phyloP scores from a whole-genome alignment of 768 basidiomycete genomes.

The Hypsizygus marmoreus region DNA sequence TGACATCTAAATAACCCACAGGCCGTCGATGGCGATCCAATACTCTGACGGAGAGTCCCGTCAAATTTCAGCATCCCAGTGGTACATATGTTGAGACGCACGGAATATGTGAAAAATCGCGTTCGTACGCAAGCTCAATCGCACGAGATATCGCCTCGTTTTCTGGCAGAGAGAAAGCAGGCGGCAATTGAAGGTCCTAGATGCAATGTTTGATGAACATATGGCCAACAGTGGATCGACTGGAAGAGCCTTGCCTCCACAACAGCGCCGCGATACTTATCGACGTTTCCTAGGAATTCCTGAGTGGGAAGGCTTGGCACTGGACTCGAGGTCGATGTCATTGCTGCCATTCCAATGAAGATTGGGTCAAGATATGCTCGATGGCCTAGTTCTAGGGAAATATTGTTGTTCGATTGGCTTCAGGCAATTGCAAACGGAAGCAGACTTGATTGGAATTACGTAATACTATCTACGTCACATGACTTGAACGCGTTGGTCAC shows the following conservation, averaged over 20 bases:
- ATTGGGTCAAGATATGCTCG: not conserved
- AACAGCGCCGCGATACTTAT: constrained; percentile 85
- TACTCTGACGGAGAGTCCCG: constrained; percentile 49
- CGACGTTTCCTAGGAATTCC: constrained; percentile 18
- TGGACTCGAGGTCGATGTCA: constrained; percentile 12
- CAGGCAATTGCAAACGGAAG: too few species aligned
- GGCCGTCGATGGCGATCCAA: constrained; percentile 72
- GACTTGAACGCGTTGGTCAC: constrained; percentile 14
- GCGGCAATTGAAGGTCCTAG: constrained; percentile 82
- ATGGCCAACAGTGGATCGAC: not conserved
- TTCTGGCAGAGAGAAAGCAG: constrained; percentile 80
- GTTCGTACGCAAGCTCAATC: constrained; percentile 87
- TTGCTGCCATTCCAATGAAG: constrained; percentile 10
- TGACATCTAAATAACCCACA: constrained; percentile 83
- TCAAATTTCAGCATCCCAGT: not conserved
- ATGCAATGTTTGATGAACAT: not conserved
- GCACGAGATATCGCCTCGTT: constrained; percentile 74
- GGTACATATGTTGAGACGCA: constrained; percentile 29
- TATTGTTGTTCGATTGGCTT: too few species aligned
- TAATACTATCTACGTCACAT: constrained; percentile 5
- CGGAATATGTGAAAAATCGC: constrained; percentile 95
- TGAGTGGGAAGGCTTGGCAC: constrained; percentile 8
- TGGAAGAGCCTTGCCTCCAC: constrained; percentile 66
- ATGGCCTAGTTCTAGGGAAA: too few species aligned
- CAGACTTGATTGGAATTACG: not conserved